A percentile compares a stretch with the other conserved stretches of the same genome.
Conservation (phyloP, 2,329 filamentous ascomycete genomes). For the Aspergillus sp. region DNA sequence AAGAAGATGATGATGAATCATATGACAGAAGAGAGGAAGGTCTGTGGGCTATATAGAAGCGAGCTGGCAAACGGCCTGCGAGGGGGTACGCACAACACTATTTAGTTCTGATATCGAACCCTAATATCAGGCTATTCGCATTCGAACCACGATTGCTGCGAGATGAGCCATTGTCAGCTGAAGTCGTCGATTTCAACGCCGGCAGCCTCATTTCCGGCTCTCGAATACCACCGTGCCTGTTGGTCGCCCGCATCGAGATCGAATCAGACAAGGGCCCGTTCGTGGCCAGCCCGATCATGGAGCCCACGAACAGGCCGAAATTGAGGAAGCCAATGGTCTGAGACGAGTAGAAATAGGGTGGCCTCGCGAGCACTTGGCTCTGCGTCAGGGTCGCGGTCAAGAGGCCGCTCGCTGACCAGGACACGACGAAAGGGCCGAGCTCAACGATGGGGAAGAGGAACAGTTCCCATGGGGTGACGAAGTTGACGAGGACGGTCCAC, state of each 20-base stretch:
- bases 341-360: constrained; percentile 46
- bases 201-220: constrained; percentile 52
- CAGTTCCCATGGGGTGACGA: constrained; percentile 55
- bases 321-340: constrained; percentile 48
- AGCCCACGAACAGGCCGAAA: constrained; percentile 48
- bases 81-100: too few relatives aligned
- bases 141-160: too few relatives aligned
- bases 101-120: too few relatives aligned
- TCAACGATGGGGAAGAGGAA: constrained; percentile 55
- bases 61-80: too few relatives aligned
- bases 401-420: constrained; percentile 50
- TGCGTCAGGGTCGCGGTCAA: constrained; percentile 54
- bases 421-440: constrained; percentile 52
- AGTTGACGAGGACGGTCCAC: constrained; percentile 43
- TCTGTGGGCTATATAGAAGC: too few relatives aligned
- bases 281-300: constrained; percentile 45
- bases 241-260: constrained; percentile 46
- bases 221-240: constrained; percentile 45
- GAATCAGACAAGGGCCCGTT: constrained; percentile 49
- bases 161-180: too few relatives aligned
- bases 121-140: too few relatives aligned
- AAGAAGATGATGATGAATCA: too few relatives aligned
- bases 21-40: too few relatives aligned
- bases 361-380: constrained; percentile 44
- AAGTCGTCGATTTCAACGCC: too few relatives aligned